Evolutionary conservation across 2,329 filamentous ascomycete genomes (phyloP), one percentile per base, ranked within the genome.

Genomic region (Venturiaceae sp.): DNA sequence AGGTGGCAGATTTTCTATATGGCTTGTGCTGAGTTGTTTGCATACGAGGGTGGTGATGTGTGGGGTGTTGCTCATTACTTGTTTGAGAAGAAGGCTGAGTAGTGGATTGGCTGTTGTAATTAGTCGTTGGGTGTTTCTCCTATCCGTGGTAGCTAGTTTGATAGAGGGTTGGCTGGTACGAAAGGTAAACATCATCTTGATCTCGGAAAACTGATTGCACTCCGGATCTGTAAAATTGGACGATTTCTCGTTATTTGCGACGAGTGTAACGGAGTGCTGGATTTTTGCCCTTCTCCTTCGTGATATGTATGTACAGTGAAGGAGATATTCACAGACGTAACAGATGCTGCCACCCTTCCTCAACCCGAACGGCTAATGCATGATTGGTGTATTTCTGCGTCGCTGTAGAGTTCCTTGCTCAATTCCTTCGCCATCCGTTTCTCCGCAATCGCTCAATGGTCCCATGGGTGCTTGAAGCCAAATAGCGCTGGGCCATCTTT

Each of bases 401-500:
- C n/a, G 16, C 11, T 23, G 7, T 7, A 2, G 4, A 23, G 23
- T 16, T 36, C 33, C 2, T 33, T 16, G 1, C 30, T 37, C 34
- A 5, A 36, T 53, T 16, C 37, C 54, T 56, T 33, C 19, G 7
- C 23, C 54, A 30, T 56, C 36, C 28, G 21, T 44, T 39, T 19
- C 41, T 53, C 52, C 74, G 8, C 13, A 81, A 79, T 13, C 30
- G 34, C 19, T 57, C 55, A 96, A 77, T 96, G 91, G 66, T 96
- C 92, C 90, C 91, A 96, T 64, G 91, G 94, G 75, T 97, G 94
- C 79, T 91, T 96, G 87, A 85, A 90, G 72, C 94, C 94, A 67
- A 99, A 72, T 63, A 97, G 78, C 58, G 85, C 92, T 26, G 92
- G 81, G n/a, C 92, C 92, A 69, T 99, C 94, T 79, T 96, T 88